Evolutionary conservation across 2,329 filamentous ascomycete species (phyloP), one percentile per base, ranked within the genome.

Genomic region (Neofusicoccum kwambonambiense): DNA sequence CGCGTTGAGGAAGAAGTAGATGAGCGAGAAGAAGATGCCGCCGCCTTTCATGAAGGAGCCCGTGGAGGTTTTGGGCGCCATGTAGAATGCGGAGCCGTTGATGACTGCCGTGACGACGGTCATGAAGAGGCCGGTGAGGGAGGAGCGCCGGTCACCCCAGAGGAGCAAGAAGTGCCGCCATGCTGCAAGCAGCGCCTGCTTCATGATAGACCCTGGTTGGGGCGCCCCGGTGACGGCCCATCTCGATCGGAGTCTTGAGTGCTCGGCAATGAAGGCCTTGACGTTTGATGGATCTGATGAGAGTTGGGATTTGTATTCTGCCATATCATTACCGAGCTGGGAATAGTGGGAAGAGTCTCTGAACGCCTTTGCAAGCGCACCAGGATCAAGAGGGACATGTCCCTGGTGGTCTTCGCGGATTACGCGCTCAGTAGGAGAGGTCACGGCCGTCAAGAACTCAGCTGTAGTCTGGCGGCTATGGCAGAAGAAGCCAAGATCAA

Each of bases 361-460:
- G 64, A 78, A 79, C 22, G 70, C 77, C 15, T 79, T 76, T 19
- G 83, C 83, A 68, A 89, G 87, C 35, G 87, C 81, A 5, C 82
- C 81, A 4, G 83, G 77, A 1, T 82, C 84, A 13, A 83, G 78
- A 0, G 86, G 86, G 34, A 85, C 81, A 4, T 81, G 81, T 67
- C 86, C 73, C 71, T 88, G 84, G 74, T 81, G 88, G 2, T 85
- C 87, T 11, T 81, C 72, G 44, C 81, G 81, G 17, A 87, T 74
- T 35, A 84, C 78, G 37, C 88, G 80, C 66, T 88, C 87, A 63
- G 86, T 80, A 1, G 82, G 79, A 50, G 86, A 85, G 8, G 89
- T 90, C 78, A 91, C 88, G 27, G 87, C 89, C 0, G 89, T 91
- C 58, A 91, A 76, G 79, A 91, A 91, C 72, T 91, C 89, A 19